Percentiles rank a stretch among this genome's conserved stretches.
Evolutionary conservation across 768 basidiomycete genomes (phyloP).

Genomic region (Kwoniella shandongensis): DNA sequence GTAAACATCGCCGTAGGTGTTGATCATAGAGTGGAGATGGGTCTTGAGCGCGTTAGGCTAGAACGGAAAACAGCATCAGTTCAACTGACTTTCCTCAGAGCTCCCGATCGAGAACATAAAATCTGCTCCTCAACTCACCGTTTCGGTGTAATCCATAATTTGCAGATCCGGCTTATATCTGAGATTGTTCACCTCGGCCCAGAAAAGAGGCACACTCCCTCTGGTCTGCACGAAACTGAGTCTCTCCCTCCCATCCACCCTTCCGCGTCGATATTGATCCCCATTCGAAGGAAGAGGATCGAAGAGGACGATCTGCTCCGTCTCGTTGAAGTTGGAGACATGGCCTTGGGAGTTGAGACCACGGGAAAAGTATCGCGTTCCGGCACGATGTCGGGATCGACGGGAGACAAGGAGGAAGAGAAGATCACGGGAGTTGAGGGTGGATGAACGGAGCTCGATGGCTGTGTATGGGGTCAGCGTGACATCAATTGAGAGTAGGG

Average conservation of each 20-base stretch:
- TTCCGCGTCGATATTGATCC: slow-evolving; percentile 29
- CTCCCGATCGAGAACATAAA: not conserved
- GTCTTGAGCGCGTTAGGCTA: slow-evolving; percentile 69
- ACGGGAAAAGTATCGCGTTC: slow-evolving; percentile 94
- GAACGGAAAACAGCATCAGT: not conserved
- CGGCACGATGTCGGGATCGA: slow-evolving; percentile 88
- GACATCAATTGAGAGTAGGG: not conserved
- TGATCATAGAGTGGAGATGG: slow-evolving; percentile 73
- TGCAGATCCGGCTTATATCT: slow-evolving; percentile 95
- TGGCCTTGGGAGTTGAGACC: slow-evolving; percentile 86
- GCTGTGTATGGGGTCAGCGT: slow-evolving; percentile 60
- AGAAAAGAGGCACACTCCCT: slow-evolving; percentile 90
- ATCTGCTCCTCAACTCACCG: slow-evolving; percentile 60
- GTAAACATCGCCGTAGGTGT: slow-evolving; percentile 72
- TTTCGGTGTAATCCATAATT: slow-evolving; percentile 87
- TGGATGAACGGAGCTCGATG: slow-evolving; percentile 74
- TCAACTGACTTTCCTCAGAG: slow-evolving; percentile 1
- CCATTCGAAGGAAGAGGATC: slow-evolving; percentile 55
- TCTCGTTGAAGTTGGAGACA: slow-evolving; percentile 97
- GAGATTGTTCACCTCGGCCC: slow-evolving; percentile 94
- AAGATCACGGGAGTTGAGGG: slow-evolving; percentile 74
- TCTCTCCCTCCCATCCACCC: slow-evolving; percentile 53
- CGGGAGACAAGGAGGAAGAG: slow-evolving; percentile 87
- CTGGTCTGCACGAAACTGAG: slow-evolving; percentile 89
- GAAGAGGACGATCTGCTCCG: slow-evolving; percentile 86